These are phyloP conservation scores for Macrocystidia cucumis DNA, from an alignment of 1,284 basidiomycete species.

Conservation along the genomic window DNA sequence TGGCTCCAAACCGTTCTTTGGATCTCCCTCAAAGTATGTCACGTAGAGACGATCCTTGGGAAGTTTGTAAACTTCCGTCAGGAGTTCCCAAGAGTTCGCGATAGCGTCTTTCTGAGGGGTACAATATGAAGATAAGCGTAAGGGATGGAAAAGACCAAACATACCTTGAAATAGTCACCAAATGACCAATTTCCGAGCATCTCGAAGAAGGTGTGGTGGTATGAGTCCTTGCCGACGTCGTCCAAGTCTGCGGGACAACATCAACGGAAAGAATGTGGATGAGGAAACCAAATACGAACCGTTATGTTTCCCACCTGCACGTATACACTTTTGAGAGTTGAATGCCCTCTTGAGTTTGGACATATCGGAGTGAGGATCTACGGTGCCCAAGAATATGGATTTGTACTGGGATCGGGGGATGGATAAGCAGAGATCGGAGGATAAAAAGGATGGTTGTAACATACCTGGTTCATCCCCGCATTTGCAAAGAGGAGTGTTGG, in stretches of 20 bases:
- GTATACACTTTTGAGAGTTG: constrained; percentile 96
- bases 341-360: constrained; percentile 88
- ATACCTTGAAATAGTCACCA: constrained; percentile 97
- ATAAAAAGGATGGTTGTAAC: constrained; percentile 11
- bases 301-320: constrained; percentile 98
- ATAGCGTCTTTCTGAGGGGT: constrained; percentile 80
- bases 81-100: constrained; percentile 87
- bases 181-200: constrained; percentile 99
- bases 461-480: constrained; percentile 92
- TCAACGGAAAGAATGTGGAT: neutral
- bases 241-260: constrained; percentile 67
- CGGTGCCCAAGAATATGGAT: constrained; percentile 92
- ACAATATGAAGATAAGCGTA: constrained; percentile 3
- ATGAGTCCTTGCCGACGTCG: constrained; percentile 96
- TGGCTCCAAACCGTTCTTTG: constrained; percentile 78
- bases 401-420: constrained; percentile 63
- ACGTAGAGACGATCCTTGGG: constrained; percentile 92
- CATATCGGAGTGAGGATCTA: constrained; percentile 87
- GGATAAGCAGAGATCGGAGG: neutral
- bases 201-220: constrained; percentile 98
- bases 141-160: constrained; percentile 3
- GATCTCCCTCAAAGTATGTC: constrained; percentile 96
- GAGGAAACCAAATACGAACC: constrained; percentile 29
- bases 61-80: constrained; percentile 85
- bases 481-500: constrained; percentile 97